Evolutionary conservation across 2,329 filamentous ascomycete genomes (phyloP), one percentile per base, ranked within the genome.

Genomic region (Colletotrichum orbiculare): DNA sequence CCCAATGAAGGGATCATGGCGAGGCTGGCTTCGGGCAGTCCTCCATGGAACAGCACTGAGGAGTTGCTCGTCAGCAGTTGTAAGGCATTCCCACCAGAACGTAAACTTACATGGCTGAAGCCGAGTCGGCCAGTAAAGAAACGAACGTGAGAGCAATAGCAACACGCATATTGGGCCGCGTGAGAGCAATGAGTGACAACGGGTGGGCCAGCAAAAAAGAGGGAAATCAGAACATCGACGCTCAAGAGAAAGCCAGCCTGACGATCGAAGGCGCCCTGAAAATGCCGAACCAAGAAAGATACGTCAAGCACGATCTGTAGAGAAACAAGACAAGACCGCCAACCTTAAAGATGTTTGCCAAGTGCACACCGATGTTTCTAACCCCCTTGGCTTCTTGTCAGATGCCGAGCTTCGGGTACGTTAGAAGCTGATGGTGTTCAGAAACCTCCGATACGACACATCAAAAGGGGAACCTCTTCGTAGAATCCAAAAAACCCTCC

Each of bases 131-230:
- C 35, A 65, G 37, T 13, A 61, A 10, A n/a, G 52, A 45, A 53
- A 47, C 25, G 15, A 43, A 35, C 12, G 58, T 56, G 11, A 48
- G 9, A 56, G 38, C 25, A 58, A 48, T n/a, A 17, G 58, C 41
- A 12, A 54, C 25, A 37, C 52, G 52, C 62, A 65, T 53, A 13
- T 35, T 57, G 46, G 1, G 12, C 10, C 17, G 53, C 25, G 47
- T 34, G 35, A 4, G 4, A 43, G 10, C 38, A 61, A 56, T 42
- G 57, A 61, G 57, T 65, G 57, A 56, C 57, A 52, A 55, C 8
- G 33, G 57, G 46, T 50, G 45, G 46, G 37, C 48, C 46, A 50
- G 50, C 60, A 38, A 11, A 25, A 39, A 38, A 13, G 46, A 47
- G n/a, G 11, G 13, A 48, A 6, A n/a, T 37, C 37, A 25, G 35